These are phyloP conservation scores for Myriosclerotinia duriaeana DNA, from an alignment of 2,329 filamentous ascomycete species.

Conservation along the genomic window DNA sequence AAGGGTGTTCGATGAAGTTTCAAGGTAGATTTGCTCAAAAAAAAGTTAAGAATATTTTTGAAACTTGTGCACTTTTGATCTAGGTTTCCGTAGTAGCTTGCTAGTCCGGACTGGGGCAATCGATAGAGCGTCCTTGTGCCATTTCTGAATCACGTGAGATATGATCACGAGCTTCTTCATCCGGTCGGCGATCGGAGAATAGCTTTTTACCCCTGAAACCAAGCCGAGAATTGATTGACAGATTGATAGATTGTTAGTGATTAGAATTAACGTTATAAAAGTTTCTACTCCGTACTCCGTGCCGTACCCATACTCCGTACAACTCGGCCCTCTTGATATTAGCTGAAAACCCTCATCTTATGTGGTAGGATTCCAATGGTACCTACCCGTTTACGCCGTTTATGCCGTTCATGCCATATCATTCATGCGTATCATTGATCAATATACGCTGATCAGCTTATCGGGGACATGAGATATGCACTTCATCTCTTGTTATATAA, in stretches of 20 bases:
- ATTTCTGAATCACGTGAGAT: fast-evolving
- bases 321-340: constrained; percentile 13
- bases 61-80: constrained; percentile 11
- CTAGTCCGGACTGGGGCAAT: background rate
- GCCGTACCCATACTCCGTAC: background rate
- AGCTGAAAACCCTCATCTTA: constrained; percentile 16
- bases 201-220: constrained; percentile 19
- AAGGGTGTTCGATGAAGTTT: constrained; percentile 24
- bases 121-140: no score
- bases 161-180: background rate
- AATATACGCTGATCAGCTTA: constrained; percentile 11
- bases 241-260: constrained; percentile 3
- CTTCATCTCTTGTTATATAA: background rate
- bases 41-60: constrained; percentile 27
- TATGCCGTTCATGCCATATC: constrained; percentile 8
- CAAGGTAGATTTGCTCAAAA: constrained; percentile 15
- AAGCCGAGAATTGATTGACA: constrained; percentile 16
- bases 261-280: constrained; percentile 18
- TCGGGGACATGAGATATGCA: background rate
- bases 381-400: background rate
- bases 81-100: constrained; percentile 15
- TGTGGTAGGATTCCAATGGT: constrained; percentile 13
- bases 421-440: constrained; percentile 19
- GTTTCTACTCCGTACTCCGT: background rate
- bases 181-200: background rate